Percentiles rank a stretch among this genome's conserved stretches.
Conservation (phyloP, 2,329 filamentous ascomycete species). For the Shiraia bambusicola region DNA sequence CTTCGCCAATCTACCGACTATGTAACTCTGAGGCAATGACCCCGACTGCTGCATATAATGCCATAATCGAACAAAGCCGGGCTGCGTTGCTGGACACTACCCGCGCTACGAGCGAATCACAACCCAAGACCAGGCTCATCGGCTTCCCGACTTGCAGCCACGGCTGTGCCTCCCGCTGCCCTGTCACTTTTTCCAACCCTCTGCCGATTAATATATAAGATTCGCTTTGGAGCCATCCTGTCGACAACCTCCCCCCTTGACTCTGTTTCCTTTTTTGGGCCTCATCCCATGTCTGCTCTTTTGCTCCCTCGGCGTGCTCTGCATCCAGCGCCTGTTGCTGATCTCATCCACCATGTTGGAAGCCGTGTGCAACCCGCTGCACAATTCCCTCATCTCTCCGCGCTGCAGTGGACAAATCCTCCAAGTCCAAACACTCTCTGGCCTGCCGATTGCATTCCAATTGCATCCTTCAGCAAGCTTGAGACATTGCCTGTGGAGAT, state of each 20-base stretch:
- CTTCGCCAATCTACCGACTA: too few species aligned
- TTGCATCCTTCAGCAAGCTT: slow-evolving; percentile 14
- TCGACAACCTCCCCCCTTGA: neutral
- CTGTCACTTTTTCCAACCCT: too few species aligned
- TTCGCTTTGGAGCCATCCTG: neutral
- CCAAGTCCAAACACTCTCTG: neutral
- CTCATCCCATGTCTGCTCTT: slow-evolving; percentile 1
- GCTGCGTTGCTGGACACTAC: too few species aligned
- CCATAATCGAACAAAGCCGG: too few species aligned
- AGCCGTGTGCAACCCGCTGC: slow-evolving; percentile 7
- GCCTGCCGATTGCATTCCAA: neutral
- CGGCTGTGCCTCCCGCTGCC: slow-evolving; percentile 1
- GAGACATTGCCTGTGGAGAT: slow-evolving; percentile 33
- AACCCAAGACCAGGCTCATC: neutral
- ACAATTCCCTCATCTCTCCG: slow-evolving; percentile 1
- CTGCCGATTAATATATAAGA: slow-evolving; percentile 4
- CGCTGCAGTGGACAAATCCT: neutral
- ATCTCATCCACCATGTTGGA: neutral
- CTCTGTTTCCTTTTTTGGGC: neutral
- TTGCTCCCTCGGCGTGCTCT: neutral
- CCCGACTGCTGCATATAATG: too few species aligned
- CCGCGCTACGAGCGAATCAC: too few species aligned
- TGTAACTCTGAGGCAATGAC: too few species aligned
- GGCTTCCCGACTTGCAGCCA: slow-evolving; percentile 5
- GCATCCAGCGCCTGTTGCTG: slow-evolving; percentile 1